Evolutionary conservation across 208 protist genomes (phyloP), one percentile per base, ranked within the genome.

Genomic region (Angomonas deanei): DNA sequence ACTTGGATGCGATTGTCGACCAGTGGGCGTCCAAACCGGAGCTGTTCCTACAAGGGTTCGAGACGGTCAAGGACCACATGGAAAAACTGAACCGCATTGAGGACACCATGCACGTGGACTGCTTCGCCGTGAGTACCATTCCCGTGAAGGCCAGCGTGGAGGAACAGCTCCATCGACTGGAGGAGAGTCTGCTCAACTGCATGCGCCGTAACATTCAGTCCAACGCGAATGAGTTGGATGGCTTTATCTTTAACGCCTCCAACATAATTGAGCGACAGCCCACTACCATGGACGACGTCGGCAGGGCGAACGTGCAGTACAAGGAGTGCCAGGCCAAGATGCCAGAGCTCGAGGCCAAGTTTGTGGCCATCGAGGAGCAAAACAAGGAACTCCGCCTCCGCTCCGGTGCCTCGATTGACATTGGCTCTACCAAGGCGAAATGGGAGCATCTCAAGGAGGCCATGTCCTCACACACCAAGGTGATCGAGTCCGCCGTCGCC

Each of bases 271-370:
- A 82, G 56, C 76, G 80, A 4, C 89, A 96, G 68, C 96, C 94
- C 8, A 95, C 90, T 31, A 93, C 89, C 26, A 86, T 97, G 70
- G 92, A 97, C 53, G 94, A 98, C 70, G 90, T 98, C 1, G 91
- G 89, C 0, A 61, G 84, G 67, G 88, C 86, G 5, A 94, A 89
- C 70, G 84, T 84, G 71, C 80, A 73, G 1, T 92, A 88, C 76
- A 79, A 77, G 52, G 77, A 86, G 66, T 83, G 75, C 42, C 47
- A 80, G n/a, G 72, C 58, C 24, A 61, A 82, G 42, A 80, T 96
- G 39, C 62, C 60, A n/a, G 55, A 31, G 11, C 86, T 91, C 56
- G 76, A 92, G 62, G 56, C 54, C n/a, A 81, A 90, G 61, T 78
- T 94, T 47, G 48, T 66, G 21, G 75, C 78, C 32, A 66, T 95